phyloP scores from a whole-genome alignment of 306 rosid species.

The Luffa acutangula region DNA sequence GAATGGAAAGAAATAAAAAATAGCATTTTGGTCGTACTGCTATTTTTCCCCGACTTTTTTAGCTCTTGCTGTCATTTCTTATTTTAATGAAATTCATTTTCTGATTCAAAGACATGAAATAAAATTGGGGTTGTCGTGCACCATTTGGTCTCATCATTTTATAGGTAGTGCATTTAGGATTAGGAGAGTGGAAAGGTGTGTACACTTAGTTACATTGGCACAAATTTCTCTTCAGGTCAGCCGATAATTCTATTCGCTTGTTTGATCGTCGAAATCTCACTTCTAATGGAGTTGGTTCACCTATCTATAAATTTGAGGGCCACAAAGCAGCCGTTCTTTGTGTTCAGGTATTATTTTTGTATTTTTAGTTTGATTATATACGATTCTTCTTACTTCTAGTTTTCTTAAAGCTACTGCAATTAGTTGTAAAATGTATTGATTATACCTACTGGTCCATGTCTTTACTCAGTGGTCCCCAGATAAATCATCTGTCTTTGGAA shows the following conservation, averaged over 20 bases:
- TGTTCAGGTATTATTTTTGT: constrained; percentile 57
- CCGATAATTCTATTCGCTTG: constrained; percentile 89
- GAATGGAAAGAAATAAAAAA: background rate
- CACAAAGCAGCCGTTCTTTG: constrained; percentile 98
- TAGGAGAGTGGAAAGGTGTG: background rate
- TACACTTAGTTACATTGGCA: background rate
- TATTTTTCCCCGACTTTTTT: background rate
- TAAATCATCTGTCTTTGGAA: constrained; percentile 93
- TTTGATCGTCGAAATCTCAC: constrained; percentile 95
- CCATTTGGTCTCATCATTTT: background rate
- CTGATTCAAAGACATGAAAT: no score
- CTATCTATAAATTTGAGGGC: constrained; percentile 86
- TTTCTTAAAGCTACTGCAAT: background rate
- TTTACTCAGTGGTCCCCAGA: constrained; percentile 95
- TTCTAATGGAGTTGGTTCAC: constrained; percentile 81
- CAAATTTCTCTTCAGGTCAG: constrained; percentile 59
- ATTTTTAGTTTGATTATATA: background rate
- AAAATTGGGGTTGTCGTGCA: background rate
- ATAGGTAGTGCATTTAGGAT: background rate
- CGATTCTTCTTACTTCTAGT: background rate
- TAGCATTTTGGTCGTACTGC: background rate
- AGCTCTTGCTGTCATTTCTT: no score
- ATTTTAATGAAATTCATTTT: no score
- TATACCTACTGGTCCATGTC: background rate
- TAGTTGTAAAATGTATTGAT: background rate